Base-by-base conservation (phyloP, 345 rosid genomes). In the Murraya paniculata region DNA sequence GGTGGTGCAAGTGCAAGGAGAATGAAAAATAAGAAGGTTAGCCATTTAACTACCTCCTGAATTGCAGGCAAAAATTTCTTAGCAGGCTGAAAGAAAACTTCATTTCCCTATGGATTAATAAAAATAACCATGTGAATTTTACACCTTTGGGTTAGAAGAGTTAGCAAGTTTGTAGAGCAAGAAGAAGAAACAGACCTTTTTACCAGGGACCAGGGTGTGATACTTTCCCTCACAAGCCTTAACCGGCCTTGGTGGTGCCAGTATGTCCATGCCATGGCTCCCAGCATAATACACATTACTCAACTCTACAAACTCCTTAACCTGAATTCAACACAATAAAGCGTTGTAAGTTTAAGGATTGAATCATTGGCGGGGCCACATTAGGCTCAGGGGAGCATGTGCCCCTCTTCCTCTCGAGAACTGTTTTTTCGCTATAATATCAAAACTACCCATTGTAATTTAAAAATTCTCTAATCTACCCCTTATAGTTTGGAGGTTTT, bases 211-310 rank as follows among this genome's bases (percentile, higher is more conserved):
- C 59, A 11, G 13, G 8, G 21, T 75, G 4, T 41, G 66, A 27
- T 67, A 28, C 31, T 68, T 66, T 1, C 71, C 74, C 59, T 78
- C 74, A 61, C 13, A 36, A 5, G 72, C 66, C 35, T 80, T 83
- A 31, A 69, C 60, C 33, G 83, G 71, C 56, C 48, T 67, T n/a
- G 79, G 71, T n/a, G 83, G 83, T 68, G 83, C 79, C 72, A 71
- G 3, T 27, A 87, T 87, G 64, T 87, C 89, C 87, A 87, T 75
- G 2, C 89, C 89, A 79, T 87, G 89, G 69, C 89, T 87, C 21
- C 89, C 87, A 79, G 87, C 89, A 72, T 87, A 87, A 69, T 80
- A 81, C 1, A 87, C 82, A 81, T 79, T 85, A 36, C 68, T 16
- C 35, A 84, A 61, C 75, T 81, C 68, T 6, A 87, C 89, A 84